phyloP scores from a whole-genome alignment of 202 grass and related monocot genomes.

The Panicum hallii region DNA sequence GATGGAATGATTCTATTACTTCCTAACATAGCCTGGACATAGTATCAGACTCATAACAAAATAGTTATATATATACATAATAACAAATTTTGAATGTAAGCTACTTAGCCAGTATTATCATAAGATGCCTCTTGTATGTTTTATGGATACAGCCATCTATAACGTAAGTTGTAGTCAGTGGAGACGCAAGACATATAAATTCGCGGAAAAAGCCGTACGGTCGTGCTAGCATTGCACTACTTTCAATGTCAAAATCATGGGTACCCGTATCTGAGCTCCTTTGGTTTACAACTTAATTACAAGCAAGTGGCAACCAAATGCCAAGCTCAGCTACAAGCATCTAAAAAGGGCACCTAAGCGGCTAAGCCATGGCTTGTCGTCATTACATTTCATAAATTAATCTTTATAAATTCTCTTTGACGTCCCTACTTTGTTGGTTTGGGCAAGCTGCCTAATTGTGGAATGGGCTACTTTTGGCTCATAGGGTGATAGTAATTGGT shows the following conservation, averaged over 20 bases:
- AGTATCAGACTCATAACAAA: not conserved
- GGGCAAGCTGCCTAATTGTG: not conserved
- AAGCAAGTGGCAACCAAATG: not conserved
- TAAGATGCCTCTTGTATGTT: not conserved
- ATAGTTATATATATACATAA: not conserved
- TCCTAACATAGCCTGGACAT: not conserved
- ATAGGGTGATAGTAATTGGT: not conserved
- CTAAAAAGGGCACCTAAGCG: not conserved
- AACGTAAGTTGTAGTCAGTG: not conserved
- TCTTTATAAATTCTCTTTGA: not conserved
- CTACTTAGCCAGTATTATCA: too few relatives aligned
- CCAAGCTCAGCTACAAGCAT: not conserved
- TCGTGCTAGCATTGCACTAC: not conserved
- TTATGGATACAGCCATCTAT: not conserved
- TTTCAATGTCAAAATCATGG: not conserved
- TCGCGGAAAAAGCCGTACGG: not conserved
- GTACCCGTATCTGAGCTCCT: slow-evolving; percentile 2
- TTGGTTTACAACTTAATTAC: slow-evolving; percentile 1
- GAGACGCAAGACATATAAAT: not conserved
- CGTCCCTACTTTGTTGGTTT: slow-evolving; percentile 18
- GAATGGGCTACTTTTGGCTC: slow-evolving; percentile 31
- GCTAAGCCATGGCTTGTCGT: not conserved
- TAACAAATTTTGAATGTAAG: not conserved
- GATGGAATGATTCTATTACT: not conserved
- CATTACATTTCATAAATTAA: not conserved